Base-by-base conservation (phyloP, 768 basidiomycete genomes). In the Pisolithus tinctorius region DNA sequence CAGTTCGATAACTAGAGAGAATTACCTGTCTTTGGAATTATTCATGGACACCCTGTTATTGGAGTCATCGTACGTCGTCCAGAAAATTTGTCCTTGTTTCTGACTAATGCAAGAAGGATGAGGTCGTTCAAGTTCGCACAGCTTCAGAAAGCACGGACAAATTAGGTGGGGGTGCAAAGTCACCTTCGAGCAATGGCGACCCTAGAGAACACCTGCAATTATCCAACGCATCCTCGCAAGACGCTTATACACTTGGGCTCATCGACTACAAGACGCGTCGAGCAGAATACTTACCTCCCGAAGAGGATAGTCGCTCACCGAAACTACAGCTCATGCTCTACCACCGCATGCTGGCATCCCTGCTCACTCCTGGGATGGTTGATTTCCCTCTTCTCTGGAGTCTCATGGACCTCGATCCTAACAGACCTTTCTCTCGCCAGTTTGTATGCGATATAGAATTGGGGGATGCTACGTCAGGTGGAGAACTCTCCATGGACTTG, bases 321-420 rank as follows among this genome's bases (percentile, higher is more conserved):
- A 78, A 79, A 6, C 67, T 89, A 34, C 89, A 92, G 62, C 74
- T 91, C 4, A 88, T 88, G 84, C 67, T 89, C 36, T 92, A 92
- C 60, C 76, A 79, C 58, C 79, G 80, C 16, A 77, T 92, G 47
- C 72, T 92, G 36, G 70, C 73, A 20, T 66, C 68, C 4, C 67
- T 88, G 11, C 62, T 83, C 17, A 65, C 76, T 3, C 71, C 72
- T 1, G 55, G 55, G 36, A 47, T 58, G 0, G 78, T 82, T 52
- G 74, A 83, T 57, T 87, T 84, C 58, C 43, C 63, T 23, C 49
- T 60, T 0, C 57, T 90, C 9, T 89, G 84, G 82, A 56, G 52
- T 13, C 68, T 65, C 25, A 59, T 82, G 1, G 61, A 66, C 2
- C 56, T 84, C 13, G 56, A 82, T 50, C 69, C 79, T 0, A 58